Conservation (phyloP, 305 asterid species). For the Salvia sclarea region DNA sequence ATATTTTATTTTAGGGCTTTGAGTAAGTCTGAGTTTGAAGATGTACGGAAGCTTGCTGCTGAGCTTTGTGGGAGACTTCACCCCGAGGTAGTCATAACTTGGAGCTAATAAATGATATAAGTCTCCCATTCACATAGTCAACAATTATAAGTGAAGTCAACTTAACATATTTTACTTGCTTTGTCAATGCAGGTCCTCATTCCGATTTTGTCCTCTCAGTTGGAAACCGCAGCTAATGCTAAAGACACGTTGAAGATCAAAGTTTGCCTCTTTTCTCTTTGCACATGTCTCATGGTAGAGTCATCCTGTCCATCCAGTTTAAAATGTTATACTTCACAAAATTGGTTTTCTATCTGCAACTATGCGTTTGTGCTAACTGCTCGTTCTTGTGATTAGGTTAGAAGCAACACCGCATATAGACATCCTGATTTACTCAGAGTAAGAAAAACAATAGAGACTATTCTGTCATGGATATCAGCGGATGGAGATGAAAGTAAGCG, state of each 20-base stretch:
- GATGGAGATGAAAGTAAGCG: conserved; percentile 71
- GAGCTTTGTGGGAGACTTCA: conserved; percentile 94
- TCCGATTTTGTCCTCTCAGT: conserved; percentile 60
- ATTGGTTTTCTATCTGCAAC: conserved; percentile 2
- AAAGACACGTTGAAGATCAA: conserved; percentile 61
- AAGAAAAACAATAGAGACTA: conserved; percentile 48
- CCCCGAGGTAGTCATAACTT: conserved; percentile 56
- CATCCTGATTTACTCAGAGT: conserved; percentile 57
- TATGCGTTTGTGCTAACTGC: not conserved
- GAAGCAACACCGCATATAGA: conserved; percentile 52
- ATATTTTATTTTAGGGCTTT: conserved; percentile 59
- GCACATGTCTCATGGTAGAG: conserved; percentile 80
- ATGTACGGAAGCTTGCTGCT: conserved; percentile 90
- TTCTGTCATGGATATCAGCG: conserved; percentile 64
- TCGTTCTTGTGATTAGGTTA: conserved; percentile 48
- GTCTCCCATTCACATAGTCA: too few species aligned
- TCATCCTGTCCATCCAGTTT: conserved; percentile 28
- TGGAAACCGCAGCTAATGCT: conserved; percentile 58
- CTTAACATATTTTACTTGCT: conserved; percentile 12
- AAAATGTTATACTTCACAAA: conserved; percentile 24
- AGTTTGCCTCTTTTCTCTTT: conserved; percentile 75
- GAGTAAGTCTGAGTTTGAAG: conserved; percentile 74
- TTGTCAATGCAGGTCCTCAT: conserved; percentile 68
- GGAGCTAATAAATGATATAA: too few species aligned
- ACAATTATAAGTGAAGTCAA: not conserved